phyloP scores from a whole-genome alignment of 805 yeast species.

The Pichia gijzeniarum region DNA sequence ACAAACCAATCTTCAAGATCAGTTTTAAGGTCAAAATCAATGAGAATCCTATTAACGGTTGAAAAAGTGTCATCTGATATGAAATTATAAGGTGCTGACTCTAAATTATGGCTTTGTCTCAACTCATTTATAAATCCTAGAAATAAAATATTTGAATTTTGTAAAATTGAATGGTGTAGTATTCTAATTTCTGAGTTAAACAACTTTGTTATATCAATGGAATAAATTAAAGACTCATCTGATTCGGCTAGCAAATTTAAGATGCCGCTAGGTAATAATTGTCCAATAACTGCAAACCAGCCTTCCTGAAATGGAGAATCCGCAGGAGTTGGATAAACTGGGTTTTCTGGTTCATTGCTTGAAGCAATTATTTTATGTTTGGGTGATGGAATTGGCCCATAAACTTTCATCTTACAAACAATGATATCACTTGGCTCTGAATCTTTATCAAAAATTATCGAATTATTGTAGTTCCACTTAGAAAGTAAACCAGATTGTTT shows the following conservation, averaged over 20 bases:
- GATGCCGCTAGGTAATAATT: constrained; percentile 55
- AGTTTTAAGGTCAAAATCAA: constrained; percentile 59
- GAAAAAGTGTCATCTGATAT: not conserved
- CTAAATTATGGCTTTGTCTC: constrained; percentile 36
- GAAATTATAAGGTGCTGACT: not conserved
- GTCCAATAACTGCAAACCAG: constrained; percentile 73
- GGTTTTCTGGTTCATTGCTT: constrained; percentile 16
- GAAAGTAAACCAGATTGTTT: constrained; percentile 40
- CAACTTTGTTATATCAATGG: constrained; percentile 47
- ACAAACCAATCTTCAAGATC: constrained; percentile 77
- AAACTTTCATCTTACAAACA: constrained; percentile 60
- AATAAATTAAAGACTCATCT: constrained; percentile 56
- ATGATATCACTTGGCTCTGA: constrained; percentile 34
- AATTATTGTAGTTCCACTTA: constrained; percentile 40
- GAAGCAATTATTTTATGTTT: constrained; percentile 31
- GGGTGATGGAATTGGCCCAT: constrained; percentile 46
- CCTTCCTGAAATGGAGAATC: constrained; percentile 37
- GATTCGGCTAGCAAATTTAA: constrained; percentile 54
- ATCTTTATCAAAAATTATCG: constrained; percentile 21
- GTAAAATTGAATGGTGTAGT: constrained; percentile 56
- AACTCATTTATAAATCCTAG: constrained; percentile 52
- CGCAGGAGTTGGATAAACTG: constrained; percentile 7
- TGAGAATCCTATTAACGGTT: constrained; percentile 34
- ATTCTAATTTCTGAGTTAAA: constrained; percentile 57
- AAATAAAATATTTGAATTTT: constrained; percentile 51